These are phyloP conservation scores for Amylostereum chailletii DNA, from an alignment of 1,284 basidiomycete species.

Conservation along the genomic window DNA sequence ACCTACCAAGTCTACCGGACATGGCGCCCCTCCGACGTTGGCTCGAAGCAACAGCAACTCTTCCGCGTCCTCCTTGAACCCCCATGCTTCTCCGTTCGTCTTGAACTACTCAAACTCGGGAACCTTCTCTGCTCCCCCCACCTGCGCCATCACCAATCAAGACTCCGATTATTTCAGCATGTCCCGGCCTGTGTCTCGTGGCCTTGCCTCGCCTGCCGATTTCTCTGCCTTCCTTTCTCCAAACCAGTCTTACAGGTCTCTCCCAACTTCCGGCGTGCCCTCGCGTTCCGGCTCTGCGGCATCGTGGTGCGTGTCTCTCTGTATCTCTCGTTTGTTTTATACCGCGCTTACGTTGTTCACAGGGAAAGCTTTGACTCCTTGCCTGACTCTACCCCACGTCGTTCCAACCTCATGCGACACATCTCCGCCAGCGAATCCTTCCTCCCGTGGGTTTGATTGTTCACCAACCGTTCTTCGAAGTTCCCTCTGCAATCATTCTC, in stretches of 20 bases:
- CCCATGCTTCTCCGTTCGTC: conserved; percentile 25
- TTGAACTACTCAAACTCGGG: not conserved
- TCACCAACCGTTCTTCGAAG: too few relatives aligned
- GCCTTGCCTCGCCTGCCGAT: not conserved
- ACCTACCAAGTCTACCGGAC: not conserved
- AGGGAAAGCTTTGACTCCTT: conserved; percentile 1
- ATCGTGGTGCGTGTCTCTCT: conserved; percentile 5
- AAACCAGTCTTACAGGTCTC: conserved; percentile 3
- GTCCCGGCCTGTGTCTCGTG: not conserved
- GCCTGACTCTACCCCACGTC: not conserved
- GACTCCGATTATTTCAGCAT: conserved; percentile 10
- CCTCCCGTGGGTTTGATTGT: too few relatives aligned
- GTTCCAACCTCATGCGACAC: too few relatives aligned
- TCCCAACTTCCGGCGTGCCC: conserved; percentile 6
- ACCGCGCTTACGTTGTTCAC: not conserved
- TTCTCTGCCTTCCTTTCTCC: not conserved
- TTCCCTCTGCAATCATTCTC: too few relatives aligned
- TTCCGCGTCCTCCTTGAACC: conserved; percentile 17
- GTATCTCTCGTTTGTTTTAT: not conserved
- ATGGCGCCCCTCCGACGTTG: conserved; percentile 13
- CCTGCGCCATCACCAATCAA: conserved; percentile 5
- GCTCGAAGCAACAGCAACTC: conserved; percentile 10
- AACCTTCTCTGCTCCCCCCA: conserved; percentile 12
- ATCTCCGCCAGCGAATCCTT: too few relatives aligned
- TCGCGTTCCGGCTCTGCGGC: conserved; percentile 11